phyloP scores from a whole-genome alignment of 768 basidiomycete species.

The Lanmaoa pseudosensibilis region DNA sequence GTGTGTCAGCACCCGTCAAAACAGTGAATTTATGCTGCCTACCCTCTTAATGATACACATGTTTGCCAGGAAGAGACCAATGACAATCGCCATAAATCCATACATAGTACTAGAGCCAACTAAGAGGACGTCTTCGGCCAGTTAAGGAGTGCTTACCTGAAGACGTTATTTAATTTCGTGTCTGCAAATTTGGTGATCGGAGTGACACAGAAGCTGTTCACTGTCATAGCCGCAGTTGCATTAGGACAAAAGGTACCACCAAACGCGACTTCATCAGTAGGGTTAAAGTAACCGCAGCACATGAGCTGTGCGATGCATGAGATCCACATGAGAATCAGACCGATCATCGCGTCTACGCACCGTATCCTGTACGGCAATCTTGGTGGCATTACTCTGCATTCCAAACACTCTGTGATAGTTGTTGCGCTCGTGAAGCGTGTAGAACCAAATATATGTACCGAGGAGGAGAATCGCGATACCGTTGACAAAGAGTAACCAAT shows the following conservation, averaged over 20 bases:
- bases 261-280: slow-evolving; percentile 55
- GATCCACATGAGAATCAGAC: neutral
- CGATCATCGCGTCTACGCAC: slow-evolving; percentile 39
- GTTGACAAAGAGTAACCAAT: slow-evolving; percentile 70
- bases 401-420: slow-evolving; percentile 66
- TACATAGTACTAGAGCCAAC: slow-evolving; percentile 54
- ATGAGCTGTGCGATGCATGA: slow-evolving; percentile 47
- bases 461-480: slow-evolving; percentile 58
- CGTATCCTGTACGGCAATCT: slow-evolving; percentile 68
- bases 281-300: slow-evolving; percentile 87
- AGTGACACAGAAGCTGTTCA: slow-evolving; percentile 66
- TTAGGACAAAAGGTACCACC: slow-evolving; percentile 63
- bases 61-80: slow-evolving; percentile 74
- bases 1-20: slow-evolving; percentile 5
- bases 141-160: slow-evolving; percentile 57
- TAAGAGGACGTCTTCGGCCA: neutral
- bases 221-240: slow-evolving; percentile 35
- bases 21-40: neutral
- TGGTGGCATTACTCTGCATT: slow-evolving; percentile 42
- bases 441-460: slow-evolving; percentile 81
- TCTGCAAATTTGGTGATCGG: slow-evolving; percentile 69
- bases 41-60: slow-evolving; percentile 86
- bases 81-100: slow-evolving; percentile 80
- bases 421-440: slow-evolving; percentile 66
- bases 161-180: slow-evolving; percentile 72